Evolutionary conservation across 2,329 filamentous ascomycete genomes (phyloP), one percentile per base, ranked within the genome.

Genomic region (Xylariaceae sp.): DNA sequence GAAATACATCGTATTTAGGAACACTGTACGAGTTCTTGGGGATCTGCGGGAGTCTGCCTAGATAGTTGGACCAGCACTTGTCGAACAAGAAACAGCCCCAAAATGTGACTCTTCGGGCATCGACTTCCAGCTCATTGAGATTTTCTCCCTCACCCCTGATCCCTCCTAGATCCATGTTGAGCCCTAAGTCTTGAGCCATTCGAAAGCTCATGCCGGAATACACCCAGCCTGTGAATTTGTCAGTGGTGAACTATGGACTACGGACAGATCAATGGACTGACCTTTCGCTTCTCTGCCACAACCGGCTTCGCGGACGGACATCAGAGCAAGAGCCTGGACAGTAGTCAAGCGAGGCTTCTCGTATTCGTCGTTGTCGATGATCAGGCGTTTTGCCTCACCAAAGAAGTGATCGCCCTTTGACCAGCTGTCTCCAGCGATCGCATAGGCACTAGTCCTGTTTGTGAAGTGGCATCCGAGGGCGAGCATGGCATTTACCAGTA

Each of bases 1-100:
- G 90, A 55, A 95, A 93, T 10, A 96, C 88, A 48, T 96, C 91
- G 54, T 89, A 87, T 64, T 92, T 95, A 21, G 88, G 85, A 1
- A 90, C 88, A 25, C 85, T 95, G 57, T 89, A 86, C 6, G 87
- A 86, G 22, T 82, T 82, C 34, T 81, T 83, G 0, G 88, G 85
- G 10, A 97, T 72, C 64, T 96, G 92, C 10, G 93, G 92, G 50
- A 96, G 75, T 35, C 93, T 85, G 38, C 93, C 92, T 21, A 97
- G 79, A 58, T 97, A 97, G 64, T 96, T 97, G 40, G 91, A 95
- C 91, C 92, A 97, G 65, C 89, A 95, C 75, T 96, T 97, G 71
- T 98, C 93, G 64, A 97, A 95, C n/a, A 95, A 70, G 66, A 93
- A 97, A 64, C 91, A 96, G 6, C 93, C 93, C 93, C 93, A 97